Percentiles rank a stretch among this genome's conserved stretches.
These are phyloP conservation scores for Hypocrella siamensis DNA, from an alignment of 2,329 filamentous ascomycete genomes.

Conservation along the genomic window DNA sequence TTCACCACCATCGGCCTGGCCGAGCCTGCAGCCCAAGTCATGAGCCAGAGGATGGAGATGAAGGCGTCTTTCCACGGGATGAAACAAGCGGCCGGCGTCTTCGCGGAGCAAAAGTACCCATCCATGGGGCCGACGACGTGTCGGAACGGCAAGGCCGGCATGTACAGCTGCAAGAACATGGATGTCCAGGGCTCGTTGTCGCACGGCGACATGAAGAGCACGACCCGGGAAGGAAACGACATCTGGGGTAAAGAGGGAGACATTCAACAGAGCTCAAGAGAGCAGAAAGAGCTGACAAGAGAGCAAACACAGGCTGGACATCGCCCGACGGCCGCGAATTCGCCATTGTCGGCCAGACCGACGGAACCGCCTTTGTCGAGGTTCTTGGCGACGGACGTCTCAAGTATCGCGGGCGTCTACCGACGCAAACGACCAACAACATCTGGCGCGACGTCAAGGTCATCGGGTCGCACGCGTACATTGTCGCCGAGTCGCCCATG, in stretches of 20 bases:
- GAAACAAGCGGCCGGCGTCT: slow-evolving; percentile 2
- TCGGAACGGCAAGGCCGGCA: slow-evolving; percentile 15
- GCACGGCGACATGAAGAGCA: slow-evolving; percentile 20
- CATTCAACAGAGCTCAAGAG: not conserved
- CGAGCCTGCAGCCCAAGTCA: too few species aligned
- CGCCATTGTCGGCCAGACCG: slow-evolving; percentile 29
- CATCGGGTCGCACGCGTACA: slow-evolving; percentile 19
- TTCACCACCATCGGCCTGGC: too few species aligned
- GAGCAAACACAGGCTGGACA: slow-evolving; percentile 21
- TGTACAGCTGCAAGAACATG: slow-evolving; percentile 20
- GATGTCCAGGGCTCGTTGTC: slow-evolving; percentile 22
- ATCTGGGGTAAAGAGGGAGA: slow-evolving; percentile 12
- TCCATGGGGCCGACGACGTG: slow-evolving; percentile 7
- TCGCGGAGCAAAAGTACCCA: slow-evolving; percentile 5
- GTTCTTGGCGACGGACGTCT: slow-evolving; percentile 26
- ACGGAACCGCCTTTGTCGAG: slow-evolving; percentile 34
- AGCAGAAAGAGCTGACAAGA: not conserved
- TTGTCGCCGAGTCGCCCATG: slow-evolving; percentile 25
- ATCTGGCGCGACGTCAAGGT: slow-evolving; percentile 26
- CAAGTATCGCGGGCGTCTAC: slow-evolving; percentile 28
- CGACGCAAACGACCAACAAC: slow-evolving; percentile 20
- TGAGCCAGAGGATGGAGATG: not conserved
- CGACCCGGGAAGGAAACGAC: slow-evolving; percentile 21
- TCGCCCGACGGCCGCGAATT: slow-evolving; percentile 31
- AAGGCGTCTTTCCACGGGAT: not conserved